These are phyloP conservation scores for Kwoniella bestiolae DNA, from an alignment of 768 basidiomycete genomes.

Conservation along the genomic window DNA sequence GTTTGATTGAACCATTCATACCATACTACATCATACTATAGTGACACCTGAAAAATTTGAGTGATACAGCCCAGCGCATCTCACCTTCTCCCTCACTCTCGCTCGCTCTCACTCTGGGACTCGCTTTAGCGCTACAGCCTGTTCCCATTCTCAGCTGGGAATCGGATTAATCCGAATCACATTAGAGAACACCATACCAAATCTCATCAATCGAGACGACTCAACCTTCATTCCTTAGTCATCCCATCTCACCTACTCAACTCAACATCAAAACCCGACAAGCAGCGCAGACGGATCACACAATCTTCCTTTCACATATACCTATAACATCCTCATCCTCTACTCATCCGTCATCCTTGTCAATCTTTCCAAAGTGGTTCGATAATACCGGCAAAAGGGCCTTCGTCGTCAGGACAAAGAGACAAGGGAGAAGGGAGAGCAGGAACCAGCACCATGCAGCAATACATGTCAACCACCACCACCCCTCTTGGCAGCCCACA, in stretches of 20 bases:
- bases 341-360: neutral
- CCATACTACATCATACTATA: no score
- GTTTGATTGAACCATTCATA: neutral
- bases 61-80: neutral
- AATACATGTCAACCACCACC: neutral
- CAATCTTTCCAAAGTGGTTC: neutral
- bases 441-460: constrained; percentile 2
- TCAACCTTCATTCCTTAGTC: neutral
- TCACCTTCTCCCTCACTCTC: neutral
- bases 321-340: neutral
- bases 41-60: neutral
- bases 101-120: no score
- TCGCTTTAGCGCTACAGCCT: no score
- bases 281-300: neutral
- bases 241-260: neutral
- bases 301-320: neutral
- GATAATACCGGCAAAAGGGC: neutral
- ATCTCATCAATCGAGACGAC: neutral
- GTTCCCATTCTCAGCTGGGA: neutral
- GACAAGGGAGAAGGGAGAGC: neutral
- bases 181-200: no score
- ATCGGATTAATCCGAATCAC: constrained; percentile 14
- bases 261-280: neutral
- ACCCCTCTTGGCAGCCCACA: constrained; percentile 12
- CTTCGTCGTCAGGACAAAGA: neutral